Percentiles rank a stretch among this genome's conserved stretches.
Evolutionary conservation across 2,329 filamentous ascomycete species (phyloP).

Genomic region (Phoma sp.): DNA sequence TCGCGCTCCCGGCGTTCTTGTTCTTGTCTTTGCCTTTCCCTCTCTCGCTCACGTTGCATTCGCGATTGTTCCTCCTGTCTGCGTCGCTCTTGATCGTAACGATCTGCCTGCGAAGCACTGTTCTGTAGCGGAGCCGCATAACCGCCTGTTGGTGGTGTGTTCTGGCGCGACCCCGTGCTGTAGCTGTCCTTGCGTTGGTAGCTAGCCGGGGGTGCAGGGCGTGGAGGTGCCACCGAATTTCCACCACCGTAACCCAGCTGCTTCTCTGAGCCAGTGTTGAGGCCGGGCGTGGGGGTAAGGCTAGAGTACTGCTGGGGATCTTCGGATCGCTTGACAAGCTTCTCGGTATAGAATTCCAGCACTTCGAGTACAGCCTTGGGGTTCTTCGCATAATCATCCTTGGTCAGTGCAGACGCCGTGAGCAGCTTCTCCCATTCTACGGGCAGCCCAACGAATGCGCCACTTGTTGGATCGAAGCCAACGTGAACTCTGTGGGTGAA

Average conservation of each 20-base stretch:
- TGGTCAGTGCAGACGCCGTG: conserved; percentile 95
- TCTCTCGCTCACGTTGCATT: conserved; percentile 40
- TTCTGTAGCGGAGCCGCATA: conserved; percentile 34
- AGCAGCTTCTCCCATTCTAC: conserved; percentile 97
- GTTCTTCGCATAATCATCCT: conserved; percentile 98
- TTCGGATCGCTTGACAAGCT: conserved; percentile 74
- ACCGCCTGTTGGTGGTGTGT: conserved; percentile 39
- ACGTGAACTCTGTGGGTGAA: conserved; percentile 98
- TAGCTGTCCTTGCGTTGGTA: conserved; percentile 56
- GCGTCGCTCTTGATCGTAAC: conserved; percentile 36
- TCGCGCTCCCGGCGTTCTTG: conserved; percentile 61
- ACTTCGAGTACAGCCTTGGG: conserved; percentile 75
- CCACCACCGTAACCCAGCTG: conserved; percentile 56
- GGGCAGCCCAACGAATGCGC: conserved; percentile 91
- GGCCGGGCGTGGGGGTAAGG: conserved; percentile 70
- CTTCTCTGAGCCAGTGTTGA: conserved; percentile 54
- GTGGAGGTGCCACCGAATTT: conserved; percentile 56
- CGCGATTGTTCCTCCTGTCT: conserved; percentile 53
- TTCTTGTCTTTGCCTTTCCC: conserved; percentile 50
- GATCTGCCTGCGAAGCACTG: conserved; percentile 45
- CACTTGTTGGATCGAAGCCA: conserved; percentile 93
- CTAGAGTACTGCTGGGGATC: conserved; percentile 73
- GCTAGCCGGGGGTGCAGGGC: conserved; percentile 52
- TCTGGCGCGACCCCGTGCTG: conserved; percentile 37
- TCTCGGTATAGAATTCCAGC: conserved; percentile 83